A percentile compares a stretch with the other conserved stretches of the same genome.
Evolutionary conservation across 768 basidiomycete species (phyloP).

Genomic region (Calocera viscosa): DNA sequence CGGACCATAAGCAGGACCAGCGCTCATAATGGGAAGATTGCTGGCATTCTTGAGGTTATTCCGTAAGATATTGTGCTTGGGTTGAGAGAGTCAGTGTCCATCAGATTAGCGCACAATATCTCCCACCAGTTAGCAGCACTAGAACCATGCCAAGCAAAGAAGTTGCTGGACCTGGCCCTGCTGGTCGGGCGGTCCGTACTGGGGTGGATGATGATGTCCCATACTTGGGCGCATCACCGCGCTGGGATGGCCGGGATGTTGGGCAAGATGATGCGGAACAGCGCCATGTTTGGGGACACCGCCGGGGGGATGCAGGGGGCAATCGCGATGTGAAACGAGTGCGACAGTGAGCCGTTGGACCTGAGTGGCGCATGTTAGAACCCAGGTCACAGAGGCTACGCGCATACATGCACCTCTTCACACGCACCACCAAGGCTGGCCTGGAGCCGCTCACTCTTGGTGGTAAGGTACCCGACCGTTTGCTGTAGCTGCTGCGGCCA

Average conservation of each 20-base stretch:
- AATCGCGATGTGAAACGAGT: constrained; percentile 32
- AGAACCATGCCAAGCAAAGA: neutral
- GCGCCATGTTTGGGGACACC: constrained; percentile 11
- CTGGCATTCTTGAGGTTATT: constrained; percentile 6
- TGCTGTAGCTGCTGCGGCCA: constrained; percentile 88
- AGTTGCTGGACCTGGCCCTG: neutral
- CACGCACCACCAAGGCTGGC: constrained; percentile 73
- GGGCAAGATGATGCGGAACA: neutral
- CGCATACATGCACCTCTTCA: constrained; percentile 43
- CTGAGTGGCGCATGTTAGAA: neutral
- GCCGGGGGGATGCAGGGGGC: constrained; percentile 19
- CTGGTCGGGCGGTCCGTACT: neutral
- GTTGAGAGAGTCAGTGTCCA: neutral
- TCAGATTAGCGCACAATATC: neutral
- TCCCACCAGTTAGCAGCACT: neutral
- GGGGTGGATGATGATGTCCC: neutral
- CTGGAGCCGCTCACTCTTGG: constrained; percentile 89
- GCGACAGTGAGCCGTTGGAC: constrained; percentile 55
- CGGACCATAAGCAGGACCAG: neutral
- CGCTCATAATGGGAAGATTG: neutral
- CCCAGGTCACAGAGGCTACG: neutral
- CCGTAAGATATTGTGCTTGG: neutral
- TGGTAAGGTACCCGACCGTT: constrained; percentile 81
- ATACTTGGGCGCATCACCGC: neutral
- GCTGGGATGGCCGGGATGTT: neutral